Evolutionary conservation across 345 rosid species (phyloP), one percentile per base, ranked within the genome.

Genomic region (Excoecaria agallocha): DNA sequence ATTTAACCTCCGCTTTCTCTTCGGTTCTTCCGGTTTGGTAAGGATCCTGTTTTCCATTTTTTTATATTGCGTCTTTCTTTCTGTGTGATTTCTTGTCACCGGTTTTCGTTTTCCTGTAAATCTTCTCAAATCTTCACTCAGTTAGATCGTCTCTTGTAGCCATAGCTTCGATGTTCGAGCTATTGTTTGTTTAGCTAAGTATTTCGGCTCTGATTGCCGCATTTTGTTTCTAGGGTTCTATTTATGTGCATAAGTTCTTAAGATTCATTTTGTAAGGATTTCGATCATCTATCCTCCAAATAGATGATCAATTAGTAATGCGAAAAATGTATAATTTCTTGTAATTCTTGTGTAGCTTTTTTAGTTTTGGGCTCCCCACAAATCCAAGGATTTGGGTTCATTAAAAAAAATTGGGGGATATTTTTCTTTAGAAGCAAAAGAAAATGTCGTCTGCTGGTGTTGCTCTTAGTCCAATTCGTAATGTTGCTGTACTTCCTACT

Each of bases 381-480:
- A 62, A 63, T 66, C 51, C 59, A 54, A 43, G 9, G 52, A 3
- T 30, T 30, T 30, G 30, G 1, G 30, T 30, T 30, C 30, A n/a
- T n/a, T 65, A 16, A 10, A 52, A 10, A 19, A 35, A 30, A 39
- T 45, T 9, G 16, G 54, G 55, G 57, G 41, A 64, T 20, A 20
- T 59, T 8, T 58, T 16, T 58, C 22, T 35, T 46, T 30, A 30
- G 30, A 41, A 39, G 13, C 5, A 35, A 20, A 51, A 9, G 19
- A 46, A 58, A 62, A 86, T 70, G 73, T 88, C 90, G 93, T 80
- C 93, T 63, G 80, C 84, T 77, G 89, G 89, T 85, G 80, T 91
- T 70, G 82, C 84, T 52, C 54, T 83, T 56, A 67, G 83, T 73
- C 86, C 80, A 69, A 66, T 79, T 79, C 80, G 74, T 39, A 82